Evolutionary conservation across 2,329 filamentous ascomycete species (phyloP).

Genomic region (Colletotrichum simmondsii): DNA sequence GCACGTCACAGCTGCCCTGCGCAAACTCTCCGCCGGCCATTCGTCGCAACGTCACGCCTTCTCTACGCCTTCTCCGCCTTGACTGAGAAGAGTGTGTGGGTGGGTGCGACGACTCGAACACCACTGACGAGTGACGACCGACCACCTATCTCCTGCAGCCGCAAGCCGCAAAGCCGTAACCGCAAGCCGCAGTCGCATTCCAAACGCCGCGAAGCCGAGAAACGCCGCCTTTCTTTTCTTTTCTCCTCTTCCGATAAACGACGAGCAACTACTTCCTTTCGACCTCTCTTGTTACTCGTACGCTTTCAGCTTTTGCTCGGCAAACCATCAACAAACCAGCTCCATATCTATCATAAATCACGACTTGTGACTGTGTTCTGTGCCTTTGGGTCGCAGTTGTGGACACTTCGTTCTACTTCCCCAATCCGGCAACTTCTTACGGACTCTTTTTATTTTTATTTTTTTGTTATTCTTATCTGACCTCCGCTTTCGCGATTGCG

Average conservation of each 20-base stretch:
- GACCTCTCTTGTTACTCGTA: background rate
- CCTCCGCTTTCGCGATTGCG: constrained; percentile 17
- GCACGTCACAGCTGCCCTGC: constrained; percentile 28
- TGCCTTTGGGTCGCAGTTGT: background rate
- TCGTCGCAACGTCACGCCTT: constrained; percentile 6
- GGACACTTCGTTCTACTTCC: constrained; percentile 17
- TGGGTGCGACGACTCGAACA: constrained; percentile 15
- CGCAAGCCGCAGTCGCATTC: background rate
- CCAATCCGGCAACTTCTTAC: constrained; percentile 18
- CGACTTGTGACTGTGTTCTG: background rate
- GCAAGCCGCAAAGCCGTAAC: background rate
- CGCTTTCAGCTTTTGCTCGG: background rate
- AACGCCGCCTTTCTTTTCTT: background rate
- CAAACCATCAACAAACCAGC: background rate
- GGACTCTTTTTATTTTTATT: background rate
- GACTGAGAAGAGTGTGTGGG: background rate
- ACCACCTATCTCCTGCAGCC: background rate
- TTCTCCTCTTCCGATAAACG: background rate
- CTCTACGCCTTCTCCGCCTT: background rate
- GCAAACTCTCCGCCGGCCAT: background rate
- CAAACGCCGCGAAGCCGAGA: constrained; percentile 8
- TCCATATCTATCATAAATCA: background rate
- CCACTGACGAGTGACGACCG: background rate
- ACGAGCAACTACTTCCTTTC: background rate
- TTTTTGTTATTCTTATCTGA: constrained; percentile 10